phyloP scores from a whole-genome alignment of 495 filamentous ascomycete species.

The Aspergillus asperescens region DNA sequence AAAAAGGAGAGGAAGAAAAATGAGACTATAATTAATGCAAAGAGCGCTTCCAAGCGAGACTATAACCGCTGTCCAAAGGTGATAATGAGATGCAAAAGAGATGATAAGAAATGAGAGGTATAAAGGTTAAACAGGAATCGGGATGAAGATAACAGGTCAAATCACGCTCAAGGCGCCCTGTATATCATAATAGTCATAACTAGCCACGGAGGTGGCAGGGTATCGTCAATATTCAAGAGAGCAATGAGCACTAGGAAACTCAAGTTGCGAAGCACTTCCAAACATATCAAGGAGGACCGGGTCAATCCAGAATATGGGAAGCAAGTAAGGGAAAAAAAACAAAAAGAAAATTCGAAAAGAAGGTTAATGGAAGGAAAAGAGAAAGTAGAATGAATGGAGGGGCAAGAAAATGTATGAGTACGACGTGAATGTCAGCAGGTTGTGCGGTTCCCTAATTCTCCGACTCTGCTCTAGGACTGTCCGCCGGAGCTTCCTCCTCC shows the following conservation, averaged over 20 bases:
- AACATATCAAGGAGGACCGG: not conserved
- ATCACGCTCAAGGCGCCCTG: slow-evolving; percentile 4
- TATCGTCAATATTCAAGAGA: slow-evolving; percentile 22
- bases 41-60: not conserved
- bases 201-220: slow-evolving; percentile 22
- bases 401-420: not conserved
- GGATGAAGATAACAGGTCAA: slow-evolving; percentile 5
- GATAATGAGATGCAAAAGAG: not conserved
- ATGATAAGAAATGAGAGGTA: not conserved
- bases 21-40: no score
- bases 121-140: not conserved
- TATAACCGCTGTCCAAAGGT: not conserved
- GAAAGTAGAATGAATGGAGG: not conserved
- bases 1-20: no score
- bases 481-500: slow-evolving; percentile 1
- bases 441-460: no score
- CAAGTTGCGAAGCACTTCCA: not conserved
- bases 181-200: slow-evolving; percentile 25
- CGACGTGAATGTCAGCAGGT: not conserved
- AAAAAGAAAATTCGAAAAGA: no score
- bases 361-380: not conserved
- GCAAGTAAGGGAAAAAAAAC: not conserved
- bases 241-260: slow-evolving; percentile 5
- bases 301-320: not conserved
- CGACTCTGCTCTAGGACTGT: not conserved